Evolutionary conservation across 116 monocot genomes (phyloP).

Genomic region (Zostera marina): DNA sequence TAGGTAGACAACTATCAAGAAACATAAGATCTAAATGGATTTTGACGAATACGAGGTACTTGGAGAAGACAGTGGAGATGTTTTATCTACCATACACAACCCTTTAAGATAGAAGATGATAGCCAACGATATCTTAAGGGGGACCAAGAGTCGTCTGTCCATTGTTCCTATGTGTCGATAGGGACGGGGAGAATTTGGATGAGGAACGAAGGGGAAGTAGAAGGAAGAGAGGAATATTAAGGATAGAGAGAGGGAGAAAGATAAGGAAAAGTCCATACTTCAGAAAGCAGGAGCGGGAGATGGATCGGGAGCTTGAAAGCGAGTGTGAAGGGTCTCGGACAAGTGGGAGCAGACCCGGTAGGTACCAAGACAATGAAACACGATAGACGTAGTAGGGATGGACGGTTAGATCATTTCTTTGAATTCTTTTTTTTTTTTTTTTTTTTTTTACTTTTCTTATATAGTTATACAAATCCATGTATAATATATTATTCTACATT

Average conservation of each 20-base stretch:
- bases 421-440: background rate
- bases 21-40: conserved; percentile 29
- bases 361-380: conserved; percentile 27
- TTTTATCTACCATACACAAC: conserved; percentile 27
- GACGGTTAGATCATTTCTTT: conserved; percentile 23
- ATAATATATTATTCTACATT: no score
- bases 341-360: conserved; percentile 61
- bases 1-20: no score
- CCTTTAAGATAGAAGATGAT: conserved; percentile 18
- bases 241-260: conserved; percentile 29
- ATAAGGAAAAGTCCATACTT: conserved; percentile 17
- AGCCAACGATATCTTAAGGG: conserved; percentile 17
- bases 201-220: conserved; percentile 11
- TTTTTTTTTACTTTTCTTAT: background rate
- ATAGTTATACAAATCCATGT: background rate
- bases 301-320: conserved; percentile 25
- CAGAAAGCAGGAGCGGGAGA: conserved; percentile 23
- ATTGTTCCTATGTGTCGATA: conserved; percentile 13
- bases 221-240: conserved; percentile 16
- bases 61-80: conserved; percentile 86
- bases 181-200: conserved; percentile 9
- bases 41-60: conserved; percentile 95
- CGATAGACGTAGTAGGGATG: conserved; percentile 19
- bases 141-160: conserved; percentile 9
- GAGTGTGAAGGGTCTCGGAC: conserved; percentile 38